phyloP scores from a whole-genome alignment of 208 protist genomes.

The Chromosphaera perkinsii region DNA sequence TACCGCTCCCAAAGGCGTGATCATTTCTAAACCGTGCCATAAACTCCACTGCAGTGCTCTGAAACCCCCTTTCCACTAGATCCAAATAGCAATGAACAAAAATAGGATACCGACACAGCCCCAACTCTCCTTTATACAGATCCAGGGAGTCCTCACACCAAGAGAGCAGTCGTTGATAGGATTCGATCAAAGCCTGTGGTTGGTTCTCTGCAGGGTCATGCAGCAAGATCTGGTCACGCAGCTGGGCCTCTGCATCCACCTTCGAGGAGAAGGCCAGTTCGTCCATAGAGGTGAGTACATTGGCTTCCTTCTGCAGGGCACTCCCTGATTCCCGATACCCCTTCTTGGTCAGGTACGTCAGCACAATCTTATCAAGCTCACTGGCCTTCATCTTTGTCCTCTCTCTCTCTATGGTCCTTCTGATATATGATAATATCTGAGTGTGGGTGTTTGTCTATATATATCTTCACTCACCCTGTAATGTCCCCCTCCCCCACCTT shows the following conservation, averaged over 20 bases:
- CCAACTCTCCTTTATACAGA: constrained; percentile 33
- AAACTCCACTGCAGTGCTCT: constrained; percentile 24
- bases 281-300: not conserved
- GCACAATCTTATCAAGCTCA: too few species aligned
- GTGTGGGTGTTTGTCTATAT: too few species aligned
- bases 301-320: constrained; percentile 8
- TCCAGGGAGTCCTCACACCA: too few species aligned
- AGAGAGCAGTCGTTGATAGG: too few species aligned
- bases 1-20: not conserved
- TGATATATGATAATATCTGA: too few species aligned
- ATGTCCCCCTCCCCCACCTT: too few species aligned
- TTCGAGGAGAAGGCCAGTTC: not conserved
- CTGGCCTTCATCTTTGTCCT: too few species aligned
- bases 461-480: too few species aligned
- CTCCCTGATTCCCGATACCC: not conserved
- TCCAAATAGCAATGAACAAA: constrained; percentile 65
- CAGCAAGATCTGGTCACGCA: not conserved
- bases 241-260: not conserved
- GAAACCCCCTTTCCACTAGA: constrained; percentile 48
- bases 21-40: not conserved
- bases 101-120: constrained; percentile 60
- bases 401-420: too few species aligned
- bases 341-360: constrained; percentile 14
- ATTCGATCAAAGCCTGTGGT: too few species aligned
- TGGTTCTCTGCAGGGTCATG: too few species aligned